Conservation (phyloP, 73 alveolate genomes). For the Diophrys appendiculata region DNA sequence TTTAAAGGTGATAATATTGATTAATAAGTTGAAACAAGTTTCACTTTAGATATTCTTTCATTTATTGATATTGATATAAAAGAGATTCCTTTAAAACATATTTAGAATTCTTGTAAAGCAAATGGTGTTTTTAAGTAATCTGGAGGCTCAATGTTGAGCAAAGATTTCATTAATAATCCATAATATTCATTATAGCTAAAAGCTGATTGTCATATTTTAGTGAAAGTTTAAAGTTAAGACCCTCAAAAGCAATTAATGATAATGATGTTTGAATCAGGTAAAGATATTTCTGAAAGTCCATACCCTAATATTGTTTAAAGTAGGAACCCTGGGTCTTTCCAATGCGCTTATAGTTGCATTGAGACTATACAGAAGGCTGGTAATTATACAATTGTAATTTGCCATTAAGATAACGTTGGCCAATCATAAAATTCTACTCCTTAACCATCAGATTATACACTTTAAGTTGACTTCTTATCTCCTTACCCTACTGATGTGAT, state of each 20-base stretch:
- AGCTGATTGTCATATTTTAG: constrained; percentile 31
- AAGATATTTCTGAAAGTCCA: constrained; percentile 38
- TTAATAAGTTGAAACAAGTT: constrained; percentile 9
- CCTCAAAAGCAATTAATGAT: constrained; percentile 40
- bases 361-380: constrained; percentile 40
- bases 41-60: constrained; percentile 55
- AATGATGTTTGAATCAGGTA: constrained; percentile 35
- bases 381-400: constrained; percentile 45
- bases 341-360: constrained; percentile 45
- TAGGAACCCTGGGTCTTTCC: constrained; percentile 52
- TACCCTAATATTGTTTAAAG: constrained; percentile 38
- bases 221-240: constrained; percentile 23
- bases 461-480: neutral
- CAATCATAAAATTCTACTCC: constrained; percentile 16
- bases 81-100: constrained; percentile 53
- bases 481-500: neutral
- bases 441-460: neutral
- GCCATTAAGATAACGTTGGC: constrained; percentile 16
- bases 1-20: constrained; percentile 44
- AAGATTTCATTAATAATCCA: constrained; percentile 40
- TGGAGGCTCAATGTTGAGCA: constrained; percentile 18
- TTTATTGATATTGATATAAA: constrained; percentile 58
- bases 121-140: constrained; percentile 5
- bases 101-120: neutral
- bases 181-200: constrained; percentile 22